These are phyloP conservation scores for Eucalyptus dawsonii DNA, from an alignment of 345 rosid genomes.

Conservation along the genomic window DNA sequence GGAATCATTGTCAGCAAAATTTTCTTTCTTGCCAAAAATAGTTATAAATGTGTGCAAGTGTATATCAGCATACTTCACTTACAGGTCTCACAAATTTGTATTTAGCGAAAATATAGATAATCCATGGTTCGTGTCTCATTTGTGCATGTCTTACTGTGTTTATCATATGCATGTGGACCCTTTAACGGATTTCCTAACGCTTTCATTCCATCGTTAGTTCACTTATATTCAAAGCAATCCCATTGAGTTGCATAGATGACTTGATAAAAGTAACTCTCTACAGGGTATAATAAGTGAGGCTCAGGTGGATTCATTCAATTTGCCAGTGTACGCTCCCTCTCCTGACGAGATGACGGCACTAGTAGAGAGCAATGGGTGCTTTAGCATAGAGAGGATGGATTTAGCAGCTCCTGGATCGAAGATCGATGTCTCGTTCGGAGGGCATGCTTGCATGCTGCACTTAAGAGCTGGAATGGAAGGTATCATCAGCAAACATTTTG, in stretches of 20 bases:
- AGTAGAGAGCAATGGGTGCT: conserved; percentile 4
- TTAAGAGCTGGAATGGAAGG: conserved; percentile 2
- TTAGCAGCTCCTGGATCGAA: neutral
- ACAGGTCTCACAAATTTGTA: neutral
- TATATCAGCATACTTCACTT: neutral
- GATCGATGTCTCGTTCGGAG: neutral
- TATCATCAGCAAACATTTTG: conserved; percentile 9
- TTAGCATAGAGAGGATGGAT: conserved; percentile 8
- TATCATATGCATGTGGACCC: neutral
- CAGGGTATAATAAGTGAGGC: conserved; percentile 22
- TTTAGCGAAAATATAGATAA: neutral
- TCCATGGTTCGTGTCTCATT: neutral
- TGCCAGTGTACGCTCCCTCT: conserved; percentile 11
- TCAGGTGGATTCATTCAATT: conserved; percentile 18
- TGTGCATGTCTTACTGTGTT: neutral
- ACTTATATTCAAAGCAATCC: neutral
- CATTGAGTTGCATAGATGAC: neutral
- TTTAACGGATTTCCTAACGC: neutral
- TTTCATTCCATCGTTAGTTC: neutral
- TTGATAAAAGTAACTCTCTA: neutral
- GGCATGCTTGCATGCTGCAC: neutral
- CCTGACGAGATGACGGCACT: neutral
- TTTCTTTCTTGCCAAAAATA: neutral
- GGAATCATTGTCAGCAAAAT: neutral
- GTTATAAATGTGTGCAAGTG: neutral